Evolutionary conservation across 306 rosid species (phyloP).

Genomic region (Cucumis melo): DNA sequence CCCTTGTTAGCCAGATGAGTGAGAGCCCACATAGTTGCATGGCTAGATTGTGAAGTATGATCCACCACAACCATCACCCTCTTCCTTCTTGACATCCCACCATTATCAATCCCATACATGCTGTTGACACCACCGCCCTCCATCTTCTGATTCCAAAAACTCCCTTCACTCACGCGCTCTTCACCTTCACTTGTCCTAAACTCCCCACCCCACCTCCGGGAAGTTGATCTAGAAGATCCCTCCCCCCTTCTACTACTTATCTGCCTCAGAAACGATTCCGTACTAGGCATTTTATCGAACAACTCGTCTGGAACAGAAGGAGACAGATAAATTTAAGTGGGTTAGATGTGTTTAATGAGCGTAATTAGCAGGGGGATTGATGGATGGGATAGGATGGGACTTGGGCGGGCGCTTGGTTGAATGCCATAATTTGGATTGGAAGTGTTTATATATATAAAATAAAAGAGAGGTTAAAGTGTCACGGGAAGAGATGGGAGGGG

Average conservation of each 20-base stretch:
- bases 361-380: not conserved
- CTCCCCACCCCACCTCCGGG: conserved; percentile 31
- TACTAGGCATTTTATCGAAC: conserved; percentile 30
- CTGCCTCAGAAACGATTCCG: conserved; percentile 43
- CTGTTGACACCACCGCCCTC: conserved; percentile 48
- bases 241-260: conserved; percentile 58
- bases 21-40: conserved; percentile 95
- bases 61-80: conserved; percentile 94
- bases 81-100: conserved; percentile 43
- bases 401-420: not conserved
- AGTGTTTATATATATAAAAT: not conserved
- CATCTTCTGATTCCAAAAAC: not conserved
- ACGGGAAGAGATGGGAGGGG: conserved; percentile 1
- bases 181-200: conserved; percentile 3
- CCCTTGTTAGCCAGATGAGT: conserved; percentile 65
- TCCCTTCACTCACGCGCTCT: conserved; percentile 8
- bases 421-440: not conserved
- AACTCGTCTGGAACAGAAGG: not conserved
- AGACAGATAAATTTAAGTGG: not conserved
- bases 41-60: conserved; percentile 54
- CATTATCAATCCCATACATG: conserved; percentile 34
- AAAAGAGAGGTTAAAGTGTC: not conserved
- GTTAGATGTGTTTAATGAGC: not conserved
- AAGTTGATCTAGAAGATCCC: conserved; percentile 38
- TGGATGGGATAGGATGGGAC: conserved; percentile 6